Conservation (phyloP, 768 basidiomycete species). For the Udeniomyces megalosporus region DNA sequence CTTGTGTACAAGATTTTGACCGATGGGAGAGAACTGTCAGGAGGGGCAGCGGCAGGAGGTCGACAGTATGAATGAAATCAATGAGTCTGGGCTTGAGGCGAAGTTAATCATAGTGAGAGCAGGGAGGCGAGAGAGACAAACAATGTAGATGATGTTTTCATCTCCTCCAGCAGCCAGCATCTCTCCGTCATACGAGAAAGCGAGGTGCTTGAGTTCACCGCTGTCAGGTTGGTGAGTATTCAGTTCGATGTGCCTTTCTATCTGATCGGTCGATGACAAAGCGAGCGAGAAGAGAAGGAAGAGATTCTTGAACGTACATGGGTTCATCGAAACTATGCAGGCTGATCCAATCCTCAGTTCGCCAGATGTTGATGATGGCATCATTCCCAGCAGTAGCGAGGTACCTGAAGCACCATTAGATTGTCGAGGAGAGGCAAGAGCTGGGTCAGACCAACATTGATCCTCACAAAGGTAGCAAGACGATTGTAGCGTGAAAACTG, state of each 20-base stretch:
- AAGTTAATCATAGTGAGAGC: too few species aligned
- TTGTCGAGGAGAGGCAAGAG: background rate
- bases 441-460: too few species aligned
- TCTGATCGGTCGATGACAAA: background rate
- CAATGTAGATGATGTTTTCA: background rate
- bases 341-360: background rate
- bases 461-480: too few species aligned
- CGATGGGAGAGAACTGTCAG: background rate
- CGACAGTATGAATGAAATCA: background rate
- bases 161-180: conserved; percentile 2
- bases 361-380: conserved; percentile 5
- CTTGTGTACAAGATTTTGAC: background rate
- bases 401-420: background rate
- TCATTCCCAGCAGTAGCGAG: background rate
- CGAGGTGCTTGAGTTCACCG: background rate
- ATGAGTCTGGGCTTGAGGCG: too few species aligned
- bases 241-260: background rate
- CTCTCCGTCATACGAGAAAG: background rate
- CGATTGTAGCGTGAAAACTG: too few species aligned
- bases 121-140: background rate
- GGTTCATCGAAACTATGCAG: background rate
- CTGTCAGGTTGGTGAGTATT: background rate
- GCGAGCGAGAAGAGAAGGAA: background rate
- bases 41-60: background rate
- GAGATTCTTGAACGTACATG: background rate